A percentile compares a stretch with the other conserved stretches of the same genome.
phyloP scores from a whole-genome alignment of 2,329 filamentous ascomycete genomes.

The Beauveria sp. region DNA sequence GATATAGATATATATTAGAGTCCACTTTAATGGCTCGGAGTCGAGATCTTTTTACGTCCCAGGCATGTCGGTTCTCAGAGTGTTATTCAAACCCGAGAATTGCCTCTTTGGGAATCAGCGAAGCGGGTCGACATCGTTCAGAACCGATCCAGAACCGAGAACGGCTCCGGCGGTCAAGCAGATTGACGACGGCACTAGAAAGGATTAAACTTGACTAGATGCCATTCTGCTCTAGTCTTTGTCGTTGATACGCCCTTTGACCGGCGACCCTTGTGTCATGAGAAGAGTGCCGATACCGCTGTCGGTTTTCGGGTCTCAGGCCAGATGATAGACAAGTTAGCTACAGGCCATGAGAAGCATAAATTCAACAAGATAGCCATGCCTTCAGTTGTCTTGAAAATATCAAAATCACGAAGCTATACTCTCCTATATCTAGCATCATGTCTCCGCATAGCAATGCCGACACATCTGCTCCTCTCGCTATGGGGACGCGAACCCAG shows the following conservation, averaged over 20 bases:
- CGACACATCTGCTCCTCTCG: neutral
- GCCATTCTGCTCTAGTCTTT: neutral
- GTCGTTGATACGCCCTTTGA: neutral
- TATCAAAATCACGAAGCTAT: neutral
- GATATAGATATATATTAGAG: neutral
- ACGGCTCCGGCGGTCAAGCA: neutral
- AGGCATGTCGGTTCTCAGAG: neutral
- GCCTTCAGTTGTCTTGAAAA: neutral
- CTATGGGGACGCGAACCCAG: neutral
- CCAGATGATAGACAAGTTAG: neutral
- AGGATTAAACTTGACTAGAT: too few relatives aligned
- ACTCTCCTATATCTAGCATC: neutral
- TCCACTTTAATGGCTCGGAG: neutral
- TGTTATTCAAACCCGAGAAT: slow-evolving; percentile 7
- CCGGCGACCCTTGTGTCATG: neutral
- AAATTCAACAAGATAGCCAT: neutral
- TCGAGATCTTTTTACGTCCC: neutral
- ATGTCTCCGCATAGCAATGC: slow-evolving; percentile 16
- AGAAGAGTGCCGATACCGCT: neutral
- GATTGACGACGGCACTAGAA: neutral
- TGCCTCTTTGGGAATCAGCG: neutral
- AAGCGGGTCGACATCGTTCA: neutral
- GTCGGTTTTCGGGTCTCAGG: slow-evolving; percentile 6
- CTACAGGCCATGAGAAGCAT: neutral
- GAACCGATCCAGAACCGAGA: neutral